phyloP scores from a whole-genome alignment of 441 rosid species.

The Isatis lusitanica region DNA sequence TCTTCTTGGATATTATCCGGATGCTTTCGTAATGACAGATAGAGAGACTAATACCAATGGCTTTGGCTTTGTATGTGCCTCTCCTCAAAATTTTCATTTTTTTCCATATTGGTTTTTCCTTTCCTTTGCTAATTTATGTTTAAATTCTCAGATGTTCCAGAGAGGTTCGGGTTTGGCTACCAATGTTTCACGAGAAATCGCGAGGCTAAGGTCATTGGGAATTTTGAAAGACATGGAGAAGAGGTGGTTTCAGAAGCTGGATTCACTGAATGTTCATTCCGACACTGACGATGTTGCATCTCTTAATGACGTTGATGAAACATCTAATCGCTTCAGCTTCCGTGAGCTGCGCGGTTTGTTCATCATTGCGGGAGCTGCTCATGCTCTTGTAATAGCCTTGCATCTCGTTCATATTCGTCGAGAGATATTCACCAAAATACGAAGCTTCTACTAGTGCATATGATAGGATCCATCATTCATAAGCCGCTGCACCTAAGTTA shows the following conservation, averaged over 20 bases:
- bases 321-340: slow-evolving; percentile 17
- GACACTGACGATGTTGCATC: slow-evolving; percentile 9
- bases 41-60: slow-evolving; percentile 38
- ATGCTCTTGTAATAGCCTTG: slow-evolving; percentile 14
- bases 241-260: slow-evolving; percentile 30
- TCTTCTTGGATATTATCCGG: slow-evolving; percentile 29
- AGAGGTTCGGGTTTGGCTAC: slow-evolving; percentile 28
- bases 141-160: slow-evolving; percentile 25
- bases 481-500: background rate
- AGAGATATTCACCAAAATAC: slow-evolving; percentile 24
- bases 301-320: background rate
- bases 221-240: slow-evolving; percentile 30
- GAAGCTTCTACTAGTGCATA: background rate
- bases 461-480: background rate
- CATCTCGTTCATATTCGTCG: slow-evolving; percentile 18
- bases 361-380: slow-evolving; percentile 30
- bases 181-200: slow-evolving; percentile 30
- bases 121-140: background rate
- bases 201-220: slow-evolving; percentile 26
- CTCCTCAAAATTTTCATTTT: background rate
- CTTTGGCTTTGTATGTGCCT: slow-evolving; percentile 42
- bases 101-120: background rate
- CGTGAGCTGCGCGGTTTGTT: slow-evolving; percentile 30
- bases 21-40: slow-evolving; percentile 25
- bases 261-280: slow-evolving; percentile 1